A percentile compares a stretch with the other conserved stretches of the same genome.
Evolutionary conservation across 2,329 filamentous ascomycete genomes (phyloP).

Genomic region (Didymella arachidicola): DNA sequence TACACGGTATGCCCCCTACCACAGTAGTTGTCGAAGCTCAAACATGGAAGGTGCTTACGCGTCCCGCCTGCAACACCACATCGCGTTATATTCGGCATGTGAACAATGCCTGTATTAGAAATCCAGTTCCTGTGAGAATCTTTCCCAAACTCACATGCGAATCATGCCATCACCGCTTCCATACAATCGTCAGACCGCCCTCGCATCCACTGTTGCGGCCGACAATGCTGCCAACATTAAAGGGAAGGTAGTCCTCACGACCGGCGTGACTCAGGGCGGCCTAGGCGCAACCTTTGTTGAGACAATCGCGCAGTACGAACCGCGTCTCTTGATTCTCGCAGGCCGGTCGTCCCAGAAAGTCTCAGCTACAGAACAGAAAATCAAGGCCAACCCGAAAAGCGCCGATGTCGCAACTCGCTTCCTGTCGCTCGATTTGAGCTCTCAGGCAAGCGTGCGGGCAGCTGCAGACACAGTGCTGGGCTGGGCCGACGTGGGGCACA

Average conservation of each 20-base stretch:
- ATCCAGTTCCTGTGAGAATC: no score
- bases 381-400: not conserved
- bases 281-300: not conserved
- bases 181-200: not conserved
- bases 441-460: not conserved
- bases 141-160: not conserved
- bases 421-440: not conserved
- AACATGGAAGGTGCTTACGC: not conserved
- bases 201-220: not conserved
- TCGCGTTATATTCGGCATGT: not conserved
- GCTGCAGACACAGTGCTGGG: not conserved
- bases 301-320: not conserved
- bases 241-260: not conserved
- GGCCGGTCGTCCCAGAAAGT: not conserved
- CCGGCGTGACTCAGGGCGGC: not conserved
- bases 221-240: not conserved
- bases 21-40: not conserved
- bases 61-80: not conserved
- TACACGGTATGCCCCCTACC: no score
- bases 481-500: not conserved
- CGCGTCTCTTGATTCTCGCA: not conserved
- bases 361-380: not conserved
- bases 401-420: not conserved
- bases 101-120: not conserved
- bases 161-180: not conserved